Percentiles rank a stretch among this genome's conserved stretches.
Evolutionary conservation across 768 basidiomycete species (phyloP).

Genomic region (Amanita rimosa): DNA sequence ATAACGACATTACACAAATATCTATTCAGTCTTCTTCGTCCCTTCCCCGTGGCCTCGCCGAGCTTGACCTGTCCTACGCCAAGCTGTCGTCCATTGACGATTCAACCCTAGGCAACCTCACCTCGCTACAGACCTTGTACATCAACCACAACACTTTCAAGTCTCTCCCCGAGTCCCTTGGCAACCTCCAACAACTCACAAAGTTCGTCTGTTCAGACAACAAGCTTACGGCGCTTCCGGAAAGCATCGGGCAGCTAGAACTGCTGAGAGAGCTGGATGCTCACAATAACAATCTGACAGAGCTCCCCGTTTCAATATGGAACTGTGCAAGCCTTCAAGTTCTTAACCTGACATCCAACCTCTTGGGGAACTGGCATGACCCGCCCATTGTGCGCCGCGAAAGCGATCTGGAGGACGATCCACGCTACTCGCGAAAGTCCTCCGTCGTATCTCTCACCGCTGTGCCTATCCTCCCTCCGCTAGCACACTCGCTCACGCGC

Average conservation of each 20-base stretch:
- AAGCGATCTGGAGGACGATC: slow-evolving; percentile 1
- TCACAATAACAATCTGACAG: slow-evolving; percentile 82
- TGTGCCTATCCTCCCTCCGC: slow-evolving; percentile 32
- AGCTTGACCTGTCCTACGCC: slow-evolving; percentile 77
- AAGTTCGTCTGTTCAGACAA: slow-evolving; percentile 87
- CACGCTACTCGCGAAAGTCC: background rate
- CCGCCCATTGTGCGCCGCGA: slow-evolving; percentile 29
- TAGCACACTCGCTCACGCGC: slow-evolving; percentile 60
- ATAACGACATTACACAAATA: slow-evolving; percentile 84
- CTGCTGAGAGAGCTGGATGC: slow-evolving; percentile 71
- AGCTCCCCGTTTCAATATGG: slow-evolving; percentile 75
- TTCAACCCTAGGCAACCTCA: slow-evolving; percentile 57
- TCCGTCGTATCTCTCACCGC: slow-evolving; percentile 20
- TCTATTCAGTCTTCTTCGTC: slow-evolving; percentile 42
- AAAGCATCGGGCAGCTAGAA: slow-evolving; percentile 63
- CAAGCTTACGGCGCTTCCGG: slow-evolving; percentile 64
- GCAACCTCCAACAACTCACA: slow-evolving; percentile 59
- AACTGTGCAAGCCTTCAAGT: slow-evolving; percentile 58
- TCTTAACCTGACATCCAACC: slow-evolving; percentile 86
- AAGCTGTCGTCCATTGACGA: slow-evolving; percentile 82
- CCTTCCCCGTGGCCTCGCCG: slow-evolving; percentile 35
- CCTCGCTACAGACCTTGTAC: slow-evolving; percentile 57
- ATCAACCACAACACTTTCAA: slow-evolving; percentile 85
- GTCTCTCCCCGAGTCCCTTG: slow-evolving; percentile 73
- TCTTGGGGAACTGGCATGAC: slow-evolving; percentile 62